Conservation (phyloP, 192 early-diverging fungal species). For the Coemansia sp. region DNA sequence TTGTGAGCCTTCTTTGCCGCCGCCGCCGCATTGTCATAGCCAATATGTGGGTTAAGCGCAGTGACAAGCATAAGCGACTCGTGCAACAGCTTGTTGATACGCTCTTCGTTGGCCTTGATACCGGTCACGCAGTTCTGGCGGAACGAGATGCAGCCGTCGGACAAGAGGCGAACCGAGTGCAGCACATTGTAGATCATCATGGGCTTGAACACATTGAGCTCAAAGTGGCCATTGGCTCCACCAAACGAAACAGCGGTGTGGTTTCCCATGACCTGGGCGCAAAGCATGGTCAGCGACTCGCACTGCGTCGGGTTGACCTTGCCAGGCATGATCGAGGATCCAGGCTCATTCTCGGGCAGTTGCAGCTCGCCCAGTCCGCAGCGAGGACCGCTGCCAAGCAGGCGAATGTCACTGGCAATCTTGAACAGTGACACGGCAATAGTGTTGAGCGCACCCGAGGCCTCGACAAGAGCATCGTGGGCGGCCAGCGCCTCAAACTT, state of each 20-base stretch:
- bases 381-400: constrained; percentile 95
- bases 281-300: constrained; percentile 99
- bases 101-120: constrained; percentile 90
- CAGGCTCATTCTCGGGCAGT: constrained; percentile 99
- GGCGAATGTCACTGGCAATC: constrained; percentile 98
- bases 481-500: constrained; percentile 99
- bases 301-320: constrained; percentile 99
- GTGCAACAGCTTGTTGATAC: constrained; percentile 84
- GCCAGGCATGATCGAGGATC: constrained; percentile 99
- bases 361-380: constrained; percentile 96
- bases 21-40: constrained; percentile 89
- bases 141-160: constrained; percentile 90
- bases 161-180: constrained; percentile 86
- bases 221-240: constrained; percentile 97
- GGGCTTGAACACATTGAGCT: constrained; percentile 99
- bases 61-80: constrained; percentile 98
- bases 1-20: constrained; percentile 98
- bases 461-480: constrained; percentile 98
- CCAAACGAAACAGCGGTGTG: constrained; percentile 89
- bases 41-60: constrained; percentile 97
- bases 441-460: constrained; percentile 92
- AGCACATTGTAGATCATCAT: constrained; percentile 98
- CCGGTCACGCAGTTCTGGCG: constrained; percentile 95
- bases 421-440: constrained; percentile 96
- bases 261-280: constrained; percentile 99